These are phyloP conservation scores for Entamoeba histolytica DNA, from an alignment of 208 protist genomes.

Conservation along the genomic window DNA sequence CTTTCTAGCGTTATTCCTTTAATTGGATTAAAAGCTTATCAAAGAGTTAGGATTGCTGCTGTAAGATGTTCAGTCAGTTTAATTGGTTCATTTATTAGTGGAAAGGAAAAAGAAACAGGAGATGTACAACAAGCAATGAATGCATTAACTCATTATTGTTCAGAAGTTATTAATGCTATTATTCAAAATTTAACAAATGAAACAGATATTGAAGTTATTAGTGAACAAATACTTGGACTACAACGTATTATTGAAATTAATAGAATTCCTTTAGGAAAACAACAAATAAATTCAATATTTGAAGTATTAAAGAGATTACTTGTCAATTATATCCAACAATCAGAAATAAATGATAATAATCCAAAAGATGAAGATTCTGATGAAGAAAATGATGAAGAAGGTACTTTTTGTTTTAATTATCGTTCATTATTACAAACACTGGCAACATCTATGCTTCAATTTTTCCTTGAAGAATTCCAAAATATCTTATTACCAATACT, in stretches of 20 bases:
- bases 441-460: background rate
- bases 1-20: background rate
- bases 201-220: background rate
- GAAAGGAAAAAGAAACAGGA: background rate
- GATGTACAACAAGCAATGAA: background rate
- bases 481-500: background rate
- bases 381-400: background rate
- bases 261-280: background rate
- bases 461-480: background rate
- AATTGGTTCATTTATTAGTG: background rate
- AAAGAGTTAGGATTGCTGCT: background rate
- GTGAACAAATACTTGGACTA: background rate
- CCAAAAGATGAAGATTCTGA: background rate
- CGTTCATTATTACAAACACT: background rate
- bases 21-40: background rate
- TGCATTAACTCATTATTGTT: background rate
- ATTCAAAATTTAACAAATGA: background rate
- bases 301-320: background rate
- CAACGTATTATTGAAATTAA: background rate
- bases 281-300: background rate
- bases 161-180: background rate
- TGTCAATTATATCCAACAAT: background rate
- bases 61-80: background rate
- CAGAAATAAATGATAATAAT: background rate
- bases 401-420: background rate